These are phyloP conservation scores for Pichia inconspicua DNA, from an alignment of 1,139 yeast genomes.

Conservation along the genomic window DNA sequence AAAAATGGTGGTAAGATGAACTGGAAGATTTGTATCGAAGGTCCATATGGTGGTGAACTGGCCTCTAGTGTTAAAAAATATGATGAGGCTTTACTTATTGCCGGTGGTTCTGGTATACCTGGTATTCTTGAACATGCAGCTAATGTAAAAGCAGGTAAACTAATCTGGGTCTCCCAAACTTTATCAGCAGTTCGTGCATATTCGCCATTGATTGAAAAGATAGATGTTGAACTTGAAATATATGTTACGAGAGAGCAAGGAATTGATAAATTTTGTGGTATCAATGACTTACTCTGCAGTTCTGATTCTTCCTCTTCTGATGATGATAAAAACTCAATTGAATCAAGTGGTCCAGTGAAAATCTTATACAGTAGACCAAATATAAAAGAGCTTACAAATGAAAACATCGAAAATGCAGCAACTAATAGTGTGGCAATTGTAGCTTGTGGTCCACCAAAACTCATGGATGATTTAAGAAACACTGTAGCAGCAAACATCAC, in stretches of 20 bases:
- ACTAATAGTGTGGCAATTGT: constrained; percentile 33
- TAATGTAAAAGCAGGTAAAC: constrained; percentile 17
- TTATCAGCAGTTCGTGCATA: constrained; percentile 7
- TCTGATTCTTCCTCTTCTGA: constrained; percentile 1
- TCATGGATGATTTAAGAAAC: constrained; percentile 31
- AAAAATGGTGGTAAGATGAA: constrained; percentile 11
- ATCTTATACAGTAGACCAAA: constrained; percentile 38
- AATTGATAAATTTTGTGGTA: background rate
- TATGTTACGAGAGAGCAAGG: constrained; percentile 14
- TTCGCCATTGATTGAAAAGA: constrained; percentile 1
- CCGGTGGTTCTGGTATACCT: constrained; percentile 43
- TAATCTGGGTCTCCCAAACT: constrained; percentile 13
- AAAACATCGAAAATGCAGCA: constrained; percentile 29
- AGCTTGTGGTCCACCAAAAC: constrained; percentile 41
- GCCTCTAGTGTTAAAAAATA: constrained; percentile 32
- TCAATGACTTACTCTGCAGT: constrained; percentile 1
- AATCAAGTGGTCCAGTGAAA: background rate
- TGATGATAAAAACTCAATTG: background rate
- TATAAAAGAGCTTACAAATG: constrained; percentile 29
- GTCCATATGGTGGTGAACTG: constrained; percentile 14
- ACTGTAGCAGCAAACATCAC: constrained; percentile 10
- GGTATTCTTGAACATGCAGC: constrained; percentile 28
- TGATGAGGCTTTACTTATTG: constrained; percentile 46
- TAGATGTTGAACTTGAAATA: constrained; percentile 10
- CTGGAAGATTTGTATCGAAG: constrained; percentile 11